Conservation (phyloP, 2,329 filamentous ascomycete genomes). For the Bipolaris victoriae region DNA sequence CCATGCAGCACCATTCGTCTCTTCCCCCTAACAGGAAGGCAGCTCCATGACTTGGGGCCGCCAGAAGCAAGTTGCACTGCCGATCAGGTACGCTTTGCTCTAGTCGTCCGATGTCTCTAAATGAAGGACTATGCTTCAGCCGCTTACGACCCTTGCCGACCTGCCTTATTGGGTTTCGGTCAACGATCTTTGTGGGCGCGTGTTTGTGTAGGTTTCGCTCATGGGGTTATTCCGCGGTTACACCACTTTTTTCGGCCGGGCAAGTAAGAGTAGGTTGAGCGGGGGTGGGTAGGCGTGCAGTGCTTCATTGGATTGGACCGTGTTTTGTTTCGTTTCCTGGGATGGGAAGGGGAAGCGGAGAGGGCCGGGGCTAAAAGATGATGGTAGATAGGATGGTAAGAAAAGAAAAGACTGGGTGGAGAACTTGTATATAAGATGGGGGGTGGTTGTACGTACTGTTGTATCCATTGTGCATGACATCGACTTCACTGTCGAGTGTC, state of each 20-base stretch:
- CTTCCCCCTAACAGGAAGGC: conserved; percentile 31
- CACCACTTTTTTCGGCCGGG: conserved; percentile 2
- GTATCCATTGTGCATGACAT: no score
- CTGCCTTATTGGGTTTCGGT: conserved; percentile 35
- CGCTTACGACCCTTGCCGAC: conserved; percentile 24
- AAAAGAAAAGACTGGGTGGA: neutral
- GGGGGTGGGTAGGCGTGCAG: conserved; percentile 28
- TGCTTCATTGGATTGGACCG: conserved; percentile 36
- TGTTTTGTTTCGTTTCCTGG: conserved; percentile 6
- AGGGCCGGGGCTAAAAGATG: neutral
- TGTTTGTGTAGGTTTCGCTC: neutral
- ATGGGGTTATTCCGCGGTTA: no score
- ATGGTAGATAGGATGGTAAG: neutral
- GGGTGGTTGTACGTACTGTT: no score
- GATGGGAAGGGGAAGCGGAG: neutral
- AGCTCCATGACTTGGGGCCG: conserved; percentile 16
- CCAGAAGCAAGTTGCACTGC: conserved; percentile 13
- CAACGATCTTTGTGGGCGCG: conserved; percentile 23
- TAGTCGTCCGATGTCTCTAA: conserved; percentile 15
- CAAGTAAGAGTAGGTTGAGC: conserved; percentile 10
- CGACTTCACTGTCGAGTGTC: no score
- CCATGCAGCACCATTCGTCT: conserved; percentile 18
- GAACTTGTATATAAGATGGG: neutral
- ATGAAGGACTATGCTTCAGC: conserved; percentile 24
- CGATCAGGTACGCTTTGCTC: conserved; percentile 29